Base-by-base conservation (phyloP, 805 yeast genomes). In the Sungouiella thailandica region DNA sequence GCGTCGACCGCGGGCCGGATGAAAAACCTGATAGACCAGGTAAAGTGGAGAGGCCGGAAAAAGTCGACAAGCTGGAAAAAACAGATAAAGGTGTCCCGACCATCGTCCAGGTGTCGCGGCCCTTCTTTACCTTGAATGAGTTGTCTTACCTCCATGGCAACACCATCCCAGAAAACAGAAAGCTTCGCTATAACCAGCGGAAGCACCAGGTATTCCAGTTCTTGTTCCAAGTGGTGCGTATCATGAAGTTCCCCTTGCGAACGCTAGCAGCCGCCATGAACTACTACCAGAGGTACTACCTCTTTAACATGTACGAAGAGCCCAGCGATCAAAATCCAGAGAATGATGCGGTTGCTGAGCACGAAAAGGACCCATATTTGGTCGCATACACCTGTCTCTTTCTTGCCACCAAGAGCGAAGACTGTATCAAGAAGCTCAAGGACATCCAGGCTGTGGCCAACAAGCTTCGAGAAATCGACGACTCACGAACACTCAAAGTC, bases 321-420 rank as follows among this genome's bases (percentile, higher is more conserved):
- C 44, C 38, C 17, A 39, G 43, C 25, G 54, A 50, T 28, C 54
- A 48, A 32, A 44, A 50, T 17, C 46, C 41, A 11, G 52, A 46
- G 8, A 42, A 32, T 23, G 52, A 46, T 18, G 41, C 42, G 5
- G 12, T 42, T 18, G 30, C 22, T 7, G 60, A 57, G 30, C 45
- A 57, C 19, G 68, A 61, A 32, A 58, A 51, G 26, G 65, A 71
- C 34, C 76, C 78, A 28, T 68, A 68, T 43, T 79, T 80, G 28
- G 72, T 84, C n/a, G 84, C 85, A 0, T 57, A 80, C 7, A 72
- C 90, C 7, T 72, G 87, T 34, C 53, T 88, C 6, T 73, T 83
- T 37, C 62, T 85, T 11, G 83, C 95, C 2, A 65, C 80, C 27
- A 86, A 88, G 55, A 77, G 79, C 43, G 94, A 85, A 50, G 96